phyloP scores from a whole-genome alignment of 805 yeast genomes.

The Lipomyces orientalis region DNA sequence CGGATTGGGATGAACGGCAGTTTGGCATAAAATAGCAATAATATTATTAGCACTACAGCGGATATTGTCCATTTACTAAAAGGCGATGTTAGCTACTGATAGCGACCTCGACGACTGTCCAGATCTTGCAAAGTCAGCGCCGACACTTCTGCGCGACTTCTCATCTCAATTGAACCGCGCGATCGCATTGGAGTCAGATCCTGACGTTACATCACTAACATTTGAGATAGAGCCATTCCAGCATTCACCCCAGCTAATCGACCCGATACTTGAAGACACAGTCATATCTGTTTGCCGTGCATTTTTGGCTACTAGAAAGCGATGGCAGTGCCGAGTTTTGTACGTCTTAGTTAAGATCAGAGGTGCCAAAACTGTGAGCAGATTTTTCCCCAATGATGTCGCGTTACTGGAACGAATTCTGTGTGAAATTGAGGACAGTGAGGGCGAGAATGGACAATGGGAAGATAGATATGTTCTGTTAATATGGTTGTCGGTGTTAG shows the following conservation, averaged over 20 bases:
- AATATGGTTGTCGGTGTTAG: slow-evolving; percentile 73
- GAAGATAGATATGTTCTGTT: slow-evolving; percentile 96
- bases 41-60: too few species aligned
- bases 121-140: slow-evolving; percentile 29
- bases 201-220: not conserved
- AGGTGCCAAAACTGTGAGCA: slow-evolving; percentile 65
- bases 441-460: slow-evolving; percentile 90
- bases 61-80: not conserved
- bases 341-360: slow-evolving; percentile 70
- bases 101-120: slow-evolving; percentile 36
- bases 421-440: slow-evolving; percentile 35
- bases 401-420: slow-evolving; percentile 53
- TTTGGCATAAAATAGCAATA: too few species aligned
- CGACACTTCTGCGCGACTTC: slow-evolving; percentile 23
- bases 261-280: slow-evolving; percentile 26
- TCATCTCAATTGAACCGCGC: slow-evolving; percentile 6
- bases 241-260: slow-evolving; percentile 31
- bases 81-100: slow-evolving; percentile 9
- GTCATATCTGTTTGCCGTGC: slow-evolving; percentile 7
- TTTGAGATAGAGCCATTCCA: slow-evolving; percentile 33
- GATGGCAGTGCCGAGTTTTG: slow-evolving; percentile 48
- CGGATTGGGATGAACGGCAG: too few species aligned
- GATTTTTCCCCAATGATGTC: slow-evolving; percentile 66
- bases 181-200: not conserved
- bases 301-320: not conserved